phyloP scores from a whole-genome alignment of 2,329 filamentous ascomycete species.

The Fusarium ambrosium region DNA sequence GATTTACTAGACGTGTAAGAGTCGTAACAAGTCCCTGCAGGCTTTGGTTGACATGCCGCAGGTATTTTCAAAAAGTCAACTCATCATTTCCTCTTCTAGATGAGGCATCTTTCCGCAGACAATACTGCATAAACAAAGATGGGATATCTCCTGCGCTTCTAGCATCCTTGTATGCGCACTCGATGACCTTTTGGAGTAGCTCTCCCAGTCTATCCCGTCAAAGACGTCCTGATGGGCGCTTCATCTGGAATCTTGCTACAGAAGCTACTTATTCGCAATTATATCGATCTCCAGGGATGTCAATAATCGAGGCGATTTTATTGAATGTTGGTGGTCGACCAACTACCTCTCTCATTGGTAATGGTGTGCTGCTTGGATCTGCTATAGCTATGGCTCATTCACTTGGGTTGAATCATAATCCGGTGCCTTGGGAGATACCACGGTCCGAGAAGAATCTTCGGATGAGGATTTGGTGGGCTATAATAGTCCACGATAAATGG shows the following conservation, averaged over 20 bases:
- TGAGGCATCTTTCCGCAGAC: constrained; percentile 64
- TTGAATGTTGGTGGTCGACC: constrained; percentile 72
- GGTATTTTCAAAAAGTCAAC: constrained; percentile 60
- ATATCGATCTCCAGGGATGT: constrained; percentile 69
- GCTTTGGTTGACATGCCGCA: constrained; percentile 17
- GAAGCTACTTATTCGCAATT: constrained; percentile 72
- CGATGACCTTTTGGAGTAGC: constrained; percentile 69
- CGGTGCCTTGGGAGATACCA: constrained; percentile 66
- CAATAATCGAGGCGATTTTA: constrained; percentile 69
- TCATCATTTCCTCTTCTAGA: constrained; percentile 73
- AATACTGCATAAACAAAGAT: constrained; percentile 60
- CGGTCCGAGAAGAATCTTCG: constrained; percentile 63
- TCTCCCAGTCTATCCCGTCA: constrained; percentile 59
- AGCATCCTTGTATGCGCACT: constrained; percentile 70
- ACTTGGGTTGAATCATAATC: constrained; percentile 67
- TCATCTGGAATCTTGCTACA: constrained; percentile 73
- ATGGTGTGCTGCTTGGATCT: constrained; percentile 64
- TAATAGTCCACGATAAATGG: constrained; percentile 69
- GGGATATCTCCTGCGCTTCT: constrained; percentile 69
- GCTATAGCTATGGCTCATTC: constrained; percentile 67
- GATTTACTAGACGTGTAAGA: constrained; percentile 64
- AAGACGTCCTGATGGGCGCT: constrained; percentile 69
- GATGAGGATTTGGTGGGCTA: constrained; percentile 69
- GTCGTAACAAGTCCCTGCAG: not conserved
- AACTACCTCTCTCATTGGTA: constrained; percentile 71